Evolutionary conservation across 2,329 filamentous ascomycete species (phyloP), one percentile per base, ranked within the genome.

Genomic region (Xylaria sp.): DNA sequence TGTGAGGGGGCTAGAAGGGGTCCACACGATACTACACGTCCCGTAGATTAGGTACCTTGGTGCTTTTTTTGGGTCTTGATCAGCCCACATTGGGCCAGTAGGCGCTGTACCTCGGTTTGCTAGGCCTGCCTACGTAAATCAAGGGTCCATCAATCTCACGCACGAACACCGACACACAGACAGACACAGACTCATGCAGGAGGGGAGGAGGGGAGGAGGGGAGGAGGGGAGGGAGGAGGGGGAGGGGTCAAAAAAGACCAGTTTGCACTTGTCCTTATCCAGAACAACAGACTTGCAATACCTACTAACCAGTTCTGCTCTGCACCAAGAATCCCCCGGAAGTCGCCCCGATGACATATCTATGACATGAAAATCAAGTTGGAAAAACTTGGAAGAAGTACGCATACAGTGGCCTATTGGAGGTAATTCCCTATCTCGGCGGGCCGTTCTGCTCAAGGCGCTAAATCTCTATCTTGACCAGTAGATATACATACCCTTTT

Each of bases 151-250:
- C 22, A 55, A 55, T 55, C 36, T 51, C 49, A 51, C 27, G 27
- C 47, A 29, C 27, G 49, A 51, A 51, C 47, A 29, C 25, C 15
- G 53, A 55, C n/a, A 53, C 49, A 53, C 49, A 53, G 31, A 33
- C 49, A 33, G 13, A 49, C 44, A 47, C 44, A 22, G n/a, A 22
- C 44, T 20, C 20, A 25, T 27, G 47, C 47, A 50, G 25, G 47
- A 27, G 47, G 49, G 36, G 59, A 53, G 50, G 60, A 42, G 60
- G 60, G 51, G 44, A 60, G 65, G 65, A 50, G 60, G 50, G 60
- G 51, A 53, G 60, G 51, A 50, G 65, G 65, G 65, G 59, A n/a
- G n/a, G n/a, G n/a, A n/a, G 59, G 60, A 57, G 60, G 51, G 60
- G 60, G 51, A 50, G 65, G 65, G 65, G 59, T 49, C 42, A 59